Base-by-base conservation (phyloP, 768 basidiomycete species). In the Imleria badia region DNA sequence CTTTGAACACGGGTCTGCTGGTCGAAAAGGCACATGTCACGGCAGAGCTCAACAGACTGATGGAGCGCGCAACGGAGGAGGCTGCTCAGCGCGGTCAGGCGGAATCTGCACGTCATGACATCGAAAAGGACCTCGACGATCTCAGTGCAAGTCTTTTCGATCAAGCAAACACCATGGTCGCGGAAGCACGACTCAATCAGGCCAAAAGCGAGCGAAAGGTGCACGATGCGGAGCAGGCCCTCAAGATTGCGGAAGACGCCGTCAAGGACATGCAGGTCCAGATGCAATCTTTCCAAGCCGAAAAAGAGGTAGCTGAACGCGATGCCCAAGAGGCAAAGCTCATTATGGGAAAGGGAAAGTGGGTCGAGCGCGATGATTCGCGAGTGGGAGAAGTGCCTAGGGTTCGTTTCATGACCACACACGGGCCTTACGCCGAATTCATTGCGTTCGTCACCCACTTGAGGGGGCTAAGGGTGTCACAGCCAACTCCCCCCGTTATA, bases 141-240 rank as follows among this genome's bases (percentile, higher is more conserved):
- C 85, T 99, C 56, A 94, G 94, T 58, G 93, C 94, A 15, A 82
- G 76, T 45, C 76, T 99, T 17, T 99, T 99, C 65, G 81, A 83
- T 48, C 89, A 97, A 72, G 96, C 96, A 7, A 98, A 99, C 69
- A 86, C 81, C 7, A 99, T 99, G 97, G 96, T 98, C n/a, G 93
- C 91, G 0, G 89, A 93, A 67, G 96, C 95, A 20, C 82, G 94
- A 15, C 79, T 85, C 55, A 74, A 69, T 15, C 75, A 79, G 34
- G 85, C 87, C 5, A 75, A 68, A 56, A 86, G 89, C 76, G 81
- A 94, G 65, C 79, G 85, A 39, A 89, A 91, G 64, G 84, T 87
- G 2, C 81, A 82, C 54, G 84, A 85, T 31, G 85, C 91, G 12
- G 91, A 96, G 70, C 75, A 78, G 22, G 87, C 91, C 10, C 70